Evolutionary conservation across 2,329 filamentous ascomycete species (phyloP).

Genomic region (Aspergillus tubingensis): DNA sequence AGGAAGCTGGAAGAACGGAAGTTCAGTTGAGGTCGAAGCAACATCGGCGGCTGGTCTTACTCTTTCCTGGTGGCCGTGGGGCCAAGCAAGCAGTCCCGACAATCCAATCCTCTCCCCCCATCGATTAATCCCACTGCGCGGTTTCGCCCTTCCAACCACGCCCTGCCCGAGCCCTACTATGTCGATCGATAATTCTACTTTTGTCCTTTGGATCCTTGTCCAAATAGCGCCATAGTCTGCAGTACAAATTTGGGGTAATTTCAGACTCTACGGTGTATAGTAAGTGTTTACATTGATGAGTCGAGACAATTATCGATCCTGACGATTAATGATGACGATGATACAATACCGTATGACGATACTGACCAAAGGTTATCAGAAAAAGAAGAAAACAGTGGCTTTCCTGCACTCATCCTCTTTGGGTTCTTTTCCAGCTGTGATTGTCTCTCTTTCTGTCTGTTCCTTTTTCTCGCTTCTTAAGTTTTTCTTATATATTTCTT

Average conservation of each 20-base stretch:
- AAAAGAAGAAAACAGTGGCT: not conserved
- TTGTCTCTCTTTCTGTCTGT: not conserved
- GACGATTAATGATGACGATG: not conserved
- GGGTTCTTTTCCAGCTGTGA: not conserved
- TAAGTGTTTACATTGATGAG: not conserved
- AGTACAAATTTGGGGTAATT: not conserved
- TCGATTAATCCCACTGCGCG: not conserved
- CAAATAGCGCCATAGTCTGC: not conserved
- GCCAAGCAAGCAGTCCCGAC: constrained; percentile 12
- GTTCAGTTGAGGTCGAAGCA: constrained; percentile 14
- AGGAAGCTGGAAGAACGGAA: constrained; percentile 6
- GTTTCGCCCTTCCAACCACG: not conserved
- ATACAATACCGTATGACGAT: constrained; percentile 4
- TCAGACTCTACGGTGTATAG: not conserved
- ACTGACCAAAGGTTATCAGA: constrained; percentile 1
- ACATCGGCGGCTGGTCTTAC: constrained; percentile 15
- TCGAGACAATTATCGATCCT: not conserved
- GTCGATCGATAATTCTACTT: not conserved
- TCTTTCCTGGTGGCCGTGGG: constrained; percentile 14
- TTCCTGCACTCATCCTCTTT: not conserved
- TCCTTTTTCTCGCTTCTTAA: not conserved
- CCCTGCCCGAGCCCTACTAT: constrained; percentile 1
- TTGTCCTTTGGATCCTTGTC: not conserved
- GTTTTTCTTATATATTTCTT: not conserved
- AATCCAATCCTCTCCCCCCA: constrained; percentile 2